Base-by-base conservation (phyloP, 2,329 filamentous ascomycete genomes). In the Colletotrichum brevisporum region DNA sequence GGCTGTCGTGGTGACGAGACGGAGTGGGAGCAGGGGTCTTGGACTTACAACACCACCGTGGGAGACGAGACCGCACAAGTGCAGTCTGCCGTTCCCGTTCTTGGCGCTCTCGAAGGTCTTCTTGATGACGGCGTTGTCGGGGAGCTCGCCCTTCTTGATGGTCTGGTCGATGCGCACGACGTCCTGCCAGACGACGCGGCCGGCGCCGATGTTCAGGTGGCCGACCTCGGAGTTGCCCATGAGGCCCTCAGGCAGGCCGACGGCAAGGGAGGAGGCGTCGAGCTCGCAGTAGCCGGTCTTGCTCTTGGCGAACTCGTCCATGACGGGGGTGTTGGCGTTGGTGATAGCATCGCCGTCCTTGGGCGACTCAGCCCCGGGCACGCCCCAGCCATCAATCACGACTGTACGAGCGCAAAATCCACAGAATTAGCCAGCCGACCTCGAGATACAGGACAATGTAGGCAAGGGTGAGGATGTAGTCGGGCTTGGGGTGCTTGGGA, bases 191-290 rank as follows among this genome's bases (percentile, higher is more conserved):
- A 99, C 96, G 71, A 99, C 96, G 77, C 96, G 90, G 67, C 96
- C 96, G 69, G 96, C 96, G 76, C 96, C 96, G 80, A 99, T 98
- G 88, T 99, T 99, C 85, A 99, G 84, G 83, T 99, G 96, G 71
- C 96, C 96, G 81, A 99, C 96, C 83, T 99, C 96, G 75, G 94
- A 97, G 87, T 99, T 99, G 74, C 96, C 96, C 96, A 99, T 99
- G 74, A 99, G 87, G 69, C 96, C 96, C 80, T 99, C 95, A 21
- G 96, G 96, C 61, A 99, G 89, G 74, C 96, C 96, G 73, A 99
- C 96, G 53, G 96, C 96, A 70, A 97, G 89, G 51, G 96, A 98
- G 2, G 96, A 98, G 67, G 96, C 96, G 76, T 99, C 96, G 71
- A 99, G 91, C 84, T 97, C 91, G 73, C 93, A 94, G 84, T 92